Percentiles rank a stretch among this genome's conserved stretches.
These are phyloP conservation scores for Cystofilobasidium ferigula DNA, from an alignment of 768 basidiomycete genomes.

Conservation along the genomic window DNA sequence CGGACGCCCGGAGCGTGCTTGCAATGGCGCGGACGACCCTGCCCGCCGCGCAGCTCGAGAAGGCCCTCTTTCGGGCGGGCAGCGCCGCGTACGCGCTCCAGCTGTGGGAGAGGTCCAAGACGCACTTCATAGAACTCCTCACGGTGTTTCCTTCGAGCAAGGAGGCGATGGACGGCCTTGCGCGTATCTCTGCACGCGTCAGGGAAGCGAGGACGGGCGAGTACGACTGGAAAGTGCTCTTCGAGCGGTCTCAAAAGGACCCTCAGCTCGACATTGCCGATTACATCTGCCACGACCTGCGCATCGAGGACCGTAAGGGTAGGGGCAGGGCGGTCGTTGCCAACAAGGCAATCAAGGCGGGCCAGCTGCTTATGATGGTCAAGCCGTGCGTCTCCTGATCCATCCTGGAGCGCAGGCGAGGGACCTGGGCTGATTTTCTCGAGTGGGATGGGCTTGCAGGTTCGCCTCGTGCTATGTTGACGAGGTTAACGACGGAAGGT, in stretches of 20 bases:
- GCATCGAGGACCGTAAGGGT: background rate
- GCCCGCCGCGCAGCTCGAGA: background rate
- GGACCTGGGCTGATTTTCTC: background rate
- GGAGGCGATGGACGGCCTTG: conserved; percentile 8
- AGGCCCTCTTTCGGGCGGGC: conserved; percentile 1
- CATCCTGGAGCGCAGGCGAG: background rate
- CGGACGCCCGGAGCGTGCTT: background rate
- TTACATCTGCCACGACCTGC: background rate
- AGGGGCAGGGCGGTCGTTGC: background rate
- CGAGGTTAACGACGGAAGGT: background rate
- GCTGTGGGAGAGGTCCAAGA: background rate
- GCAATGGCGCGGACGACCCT: background rate
- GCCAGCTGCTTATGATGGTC: background rate
- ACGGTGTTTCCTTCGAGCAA: background rate
- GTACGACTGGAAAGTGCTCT: background rate
- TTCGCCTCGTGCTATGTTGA: background rate
- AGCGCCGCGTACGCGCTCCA: conserved; percentile 2
- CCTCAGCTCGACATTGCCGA: conserved; percentile 1
- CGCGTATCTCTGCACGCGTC: background rate
- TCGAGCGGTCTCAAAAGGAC: background rate
- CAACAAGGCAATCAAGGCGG: background rate
- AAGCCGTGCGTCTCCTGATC: background rate
- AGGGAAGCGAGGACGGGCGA: background rate
- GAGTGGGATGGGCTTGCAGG: too few species aligned
- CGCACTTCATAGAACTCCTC: background rate